phyloP scores from a whole-genome alignment of 352 stramenopile species.

The Globisporangium alternatum region DNA sequence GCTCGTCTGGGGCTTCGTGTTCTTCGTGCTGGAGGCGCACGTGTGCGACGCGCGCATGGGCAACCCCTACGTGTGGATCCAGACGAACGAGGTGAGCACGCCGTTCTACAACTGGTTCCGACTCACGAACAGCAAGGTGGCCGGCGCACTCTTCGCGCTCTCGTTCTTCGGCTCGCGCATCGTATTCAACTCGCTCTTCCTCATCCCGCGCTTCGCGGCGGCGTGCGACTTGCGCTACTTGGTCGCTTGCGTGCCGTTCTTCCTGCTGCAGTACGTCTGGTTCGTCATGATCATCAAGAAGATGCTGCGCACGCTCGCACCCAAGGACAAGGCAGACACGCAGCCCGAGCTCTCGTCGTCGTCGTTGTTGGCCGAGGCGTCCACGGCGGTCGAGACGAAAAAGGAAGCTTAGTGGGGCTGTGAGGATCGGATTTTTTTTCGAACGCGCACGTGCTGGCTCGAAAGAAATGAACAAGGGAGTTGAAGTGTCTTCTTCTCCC shows the following conservation, averaged over 20 bases:
- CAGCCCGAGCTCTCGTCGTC: background rate
- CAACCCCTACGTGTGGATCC: constrained; percentile 82
- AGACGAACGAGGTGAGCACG: constrained; percentile 81
- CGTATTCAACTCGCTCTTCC: constrained; percentile 63
- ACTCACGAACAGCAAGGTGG: constrained; percentile 53
- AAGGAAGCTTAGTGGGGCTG: constrained; percentile 10
- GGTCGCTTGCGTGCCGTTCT: constrained; percentile 55
- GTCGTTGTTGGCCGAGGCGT: background rate
- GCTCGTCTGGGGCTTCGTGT: constrained; percentile 57
- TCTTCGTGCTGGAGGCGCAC: constrained; percentile 56
- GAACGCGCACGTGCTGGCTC: constrained; percentile 5
- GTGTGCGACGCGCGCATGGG: constrained; percentile 49
- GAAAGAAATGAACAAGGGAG: constrained; percentile 8
- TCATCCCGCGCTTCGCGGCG: constrained; percentile 42
- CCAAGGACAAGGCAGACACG: background rate
- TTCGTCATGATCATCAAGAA: constrained; percentile 74
- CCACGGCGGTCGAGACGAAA: constrained; percentile 2
- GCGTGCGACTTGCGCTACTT: constrained; percentile 59
- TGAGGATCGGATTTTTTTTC: background rate
- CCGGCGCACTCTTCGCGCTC: constrained; percentile 49
- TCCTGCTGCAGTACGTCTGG: constrained; percentile 72
- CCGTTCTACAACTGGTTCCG: constrained; percentile 83
- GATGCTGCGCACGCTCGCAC: constrained; percentile 22
- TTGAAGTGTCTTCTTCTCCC: constrained; percentile 2
- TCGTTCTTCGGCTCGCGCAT: constrained; percentile 74